These are phyloP conservation scores for Chlorella ohadii DNA, from an alignment of 139 green algal genomes.

Conservation along the genomic window DNA sequence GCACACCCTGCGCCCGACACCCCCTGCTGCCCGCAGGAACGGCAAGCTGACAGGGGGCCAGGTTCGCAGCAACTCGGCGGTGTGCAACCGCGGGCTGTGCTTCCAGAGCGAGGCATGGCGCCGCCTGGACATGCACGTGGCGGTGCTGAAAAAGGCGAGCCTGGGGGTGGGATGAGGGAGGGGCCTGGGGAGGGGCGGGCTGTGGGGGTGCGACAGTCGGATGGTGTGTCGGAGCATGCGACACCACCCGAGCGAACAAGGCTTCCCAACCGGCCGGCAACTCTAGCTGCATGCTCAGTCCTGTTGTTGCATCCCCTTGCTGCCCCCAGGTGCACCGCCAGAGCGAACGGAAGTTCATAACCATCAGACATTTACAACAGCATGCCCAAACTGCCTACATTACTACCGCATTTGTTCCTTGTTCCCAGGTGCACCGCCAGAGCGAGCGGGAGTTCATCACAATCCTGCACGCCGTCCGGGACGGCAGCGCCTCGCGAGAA, in stretches of 20 bases:
- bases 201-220: too few species aligned
- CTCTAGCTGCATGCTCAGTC: too few species aligned
- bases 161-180: not conserved
- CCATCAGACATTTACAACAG: too few species aligned
- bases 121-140: not conserved
- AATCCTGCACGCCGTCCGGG: not conserved
- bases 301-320: too few species aligned
- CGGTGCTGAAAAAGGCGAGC: not conserved
- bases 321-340: constrained; percentile 20
- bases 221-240: too few species aligned
- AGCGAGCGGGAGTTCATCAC: not conserved
- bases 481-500: not conserved
- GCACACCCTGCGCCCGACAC: too few species aligned
- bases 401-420: too few species aligned
- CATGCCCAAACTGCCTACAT: too few species aligned
- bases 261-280: too few species aligned
- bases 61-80: not conserved
- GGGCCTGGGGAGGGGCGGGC: too few species aligned
- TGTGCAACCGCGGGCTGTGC: constrained; percentile 1
- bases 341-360: not conserved
- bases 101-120: constrained; percentile 1
- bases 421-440: constrained; percentile 18
- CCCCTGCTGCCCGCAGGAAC: not conserved
- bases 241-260: too few species aligned
- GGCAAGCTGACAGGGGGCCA: not conserved